These are phyloP conservation scores for Pichia sp. DNA, from an alignment of 1,139 yeast species.

Conservation along the genomic window DNA sequence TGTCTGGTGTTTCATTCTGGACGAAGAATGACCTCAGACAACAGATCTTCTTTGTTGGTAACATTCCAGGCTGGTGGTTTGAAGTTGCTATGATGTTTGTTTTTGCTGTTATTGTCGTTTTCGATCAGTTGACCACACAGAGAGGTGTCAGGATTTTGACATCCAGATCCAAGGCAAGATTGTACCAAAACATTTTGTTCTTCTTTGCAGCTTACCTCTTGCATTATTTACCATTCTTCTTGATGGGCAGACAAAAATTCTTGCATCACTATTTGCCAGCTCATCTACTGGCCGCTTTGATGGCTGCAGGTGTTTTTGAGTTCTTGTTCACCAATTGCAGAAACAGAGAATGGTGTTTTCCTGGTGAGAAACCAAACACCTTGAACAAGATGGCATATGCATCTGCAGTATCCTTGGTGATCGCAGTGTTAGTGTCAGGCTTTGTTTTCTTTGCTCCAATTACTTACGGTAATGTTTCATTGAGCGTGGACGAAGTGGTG, in stretches of 20 bases:
- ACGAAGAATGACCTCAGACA: conserved; percentile 49
- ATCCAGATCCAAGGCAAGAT: conserved; percentile 58
- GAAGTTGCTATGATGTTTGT: conserved; percentile 64
- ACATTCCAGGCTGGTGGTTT: conserved; percentile 88
- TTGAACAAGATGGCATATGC: conserved; percentile 21
- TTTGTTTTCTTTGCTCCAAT: conserved; percentile 77
- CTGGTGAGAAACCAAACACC: conserved; percentile 24
- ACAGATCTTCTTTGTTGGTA: conserved; percentile 89
- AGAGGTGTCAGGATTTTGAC: conserved; percentile 57
- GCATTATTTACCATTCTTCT: conserved; percentile 85
- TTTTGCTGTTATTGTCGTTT: conserved; percentile 54
- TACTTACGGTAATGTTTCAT: conserved; percentile 70
- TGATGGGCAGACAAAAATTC: conserved; percentile 91
- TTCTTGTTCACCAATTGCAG: conserved; percentile 63
- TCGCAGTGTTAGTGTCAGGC: conserved; percentile 48
- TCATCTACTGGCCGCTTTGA: conserved; percentile 79
- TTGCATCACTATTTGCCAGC: conserved; percentile 97
- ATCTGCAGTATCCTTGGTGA: conserved; percentile 34
- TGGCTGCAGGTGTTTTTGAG: conserved; percentile 79
- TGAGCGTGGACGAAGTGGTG: conserved; percentile 57
- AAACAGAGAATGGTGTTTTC: conserved; percentile 16
- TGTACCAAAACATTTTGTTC: conserved; percentile 79
- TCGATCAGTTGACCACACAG: conserved; percentile 74
- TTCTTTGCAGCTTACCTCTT: conserved; percentile 82
- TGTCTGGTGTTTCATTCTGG: conserved; percentile 96